Percentiles rank a stretch among this genome's conserved stretches.
Evolutionary conservation across 257 asterid genomes (phyloP).

Genomic region (Pogostemon cablin): DNA sequence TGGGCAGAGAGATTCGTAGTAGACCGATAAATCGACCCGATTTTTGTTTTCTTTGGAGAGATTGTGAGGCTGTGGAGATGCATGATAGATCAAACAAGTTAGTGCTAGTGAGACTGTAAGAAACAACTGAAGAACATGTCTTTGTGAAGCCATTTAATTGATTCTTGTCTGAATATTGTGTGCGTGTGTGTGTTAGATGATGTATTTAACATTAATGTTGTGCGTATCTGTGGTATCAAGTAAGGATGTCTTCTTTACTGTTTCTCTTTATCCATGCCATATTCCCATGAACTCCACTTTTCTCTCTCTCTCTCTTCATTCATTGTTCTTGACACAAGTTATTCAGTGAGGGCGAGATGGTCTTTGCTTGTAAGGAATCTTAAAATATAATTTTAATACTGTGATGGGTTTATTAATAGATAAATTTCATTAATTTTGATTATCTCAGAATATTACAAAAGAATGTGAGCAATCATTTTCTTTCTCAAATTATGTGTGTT

Average conservation of each 20-base stretch:
- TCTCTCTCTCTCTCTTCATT: not conserved
- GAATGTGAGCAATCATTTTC: not conserved
- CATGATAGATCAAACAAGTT: conserved; percentile 29
- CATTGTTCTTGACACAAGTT: not conserved
- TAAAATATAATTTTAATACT: too few relatives aligned
- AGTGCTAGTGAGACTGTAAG: conserved; percentile 24
- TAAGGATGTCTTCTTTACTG: conserved; percentile 26
- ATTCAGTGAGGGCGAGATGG: not conserved
- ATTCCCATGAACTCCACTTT: conserved; percentile 27
- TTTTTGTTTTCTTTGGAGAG: conserved; percentile 7
- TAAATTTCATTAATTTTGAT: not conserved
- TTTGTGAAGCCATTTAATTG: conserved; percentile 48
- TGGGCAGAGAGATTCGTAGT: conserved; percentile 90
- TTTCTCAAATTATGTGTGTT: too few relatives aligned
- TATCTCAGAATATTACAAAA: not conserved
- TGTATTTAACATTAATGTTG: conserved; percentile 26
- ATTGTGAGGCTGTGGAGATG: conserved; percentile 15
- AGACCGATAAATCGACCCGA: conserved; percentile 53
- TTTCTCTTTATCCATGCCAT: conserved; percentile 37
- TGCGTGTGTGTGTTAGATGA: not conserved
- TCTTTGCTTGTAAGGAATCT: not conserved
- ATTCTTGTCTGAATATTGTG: not conserved
- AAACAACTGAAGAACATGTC: conserved; percentile 11
- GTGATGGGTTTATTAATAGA: not conserved
- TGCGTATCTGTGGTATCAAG: conserved; percentile 34